Conservation (phyloP, 768 basidiomycete genomes). For the Mycena amicta region DNA sequence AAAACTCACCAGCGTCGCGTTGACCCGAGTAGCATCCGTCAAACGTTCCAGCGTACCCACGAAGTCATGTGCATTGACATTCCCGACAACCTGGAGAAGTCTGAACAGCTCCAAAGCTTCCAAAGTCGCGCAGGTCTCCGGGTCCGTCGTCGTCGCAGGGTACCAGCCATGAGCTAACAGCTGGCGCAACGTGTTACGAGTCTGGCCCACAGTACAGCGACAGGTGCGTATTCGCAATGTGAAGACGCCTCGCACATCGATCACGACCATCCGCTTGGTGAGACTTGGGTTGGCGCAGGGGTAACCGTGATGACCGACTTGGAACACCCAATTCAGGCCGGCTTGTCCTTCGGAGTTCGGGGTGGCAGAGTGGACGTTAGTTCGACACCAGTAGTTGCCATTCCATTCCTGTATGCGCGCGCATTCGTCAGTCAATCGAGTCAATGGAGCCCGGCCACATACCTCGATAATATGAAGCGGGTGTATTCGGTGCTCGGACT, state of each 20-base stretch:
- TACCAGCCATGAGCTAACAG: constrained; percentile 9
- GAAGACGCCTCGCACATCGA: not conserved
- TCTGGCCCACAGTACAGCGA: not conserved
- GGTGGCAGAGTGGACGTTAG: not conserved
- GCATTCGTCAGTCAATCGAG: not conserved
- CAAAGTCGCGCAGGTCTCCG: not conserved
- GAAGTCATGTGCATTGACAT: not conserved
- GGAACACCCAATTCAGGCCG: not conserved
- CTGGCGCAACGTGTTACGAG: not conserved
- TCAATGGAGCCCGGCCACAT: not conserved
- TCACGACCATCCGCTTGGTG: not conserved
- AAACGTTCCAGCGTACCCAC: not conserved
- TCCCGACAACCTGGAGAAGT: not conserved
- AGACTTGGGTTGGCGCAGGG: not conserved
- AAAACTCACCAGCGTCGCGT: not conserved
- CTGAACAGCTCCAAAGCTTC: constrained; percentile 1
- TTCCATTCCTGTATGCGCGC: constrained; percentile 4
- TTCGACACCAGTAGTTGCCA: constrained; percentile 1
- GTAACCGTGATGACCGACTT: constrained; percentile 9
- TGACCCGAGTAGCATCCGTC: not conserved
- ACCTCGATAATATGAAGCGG: not conserved
- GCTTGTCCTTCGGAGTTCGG: not conserved
- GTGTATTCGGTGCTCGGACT: not conserved
- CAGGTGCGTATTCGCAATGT: not conserved
- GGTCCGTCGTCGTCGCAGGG: constrained; percentile 1